Conservation (phyloP, 106 monocot genomes). For the Hemerocallis citrina region DNA sequence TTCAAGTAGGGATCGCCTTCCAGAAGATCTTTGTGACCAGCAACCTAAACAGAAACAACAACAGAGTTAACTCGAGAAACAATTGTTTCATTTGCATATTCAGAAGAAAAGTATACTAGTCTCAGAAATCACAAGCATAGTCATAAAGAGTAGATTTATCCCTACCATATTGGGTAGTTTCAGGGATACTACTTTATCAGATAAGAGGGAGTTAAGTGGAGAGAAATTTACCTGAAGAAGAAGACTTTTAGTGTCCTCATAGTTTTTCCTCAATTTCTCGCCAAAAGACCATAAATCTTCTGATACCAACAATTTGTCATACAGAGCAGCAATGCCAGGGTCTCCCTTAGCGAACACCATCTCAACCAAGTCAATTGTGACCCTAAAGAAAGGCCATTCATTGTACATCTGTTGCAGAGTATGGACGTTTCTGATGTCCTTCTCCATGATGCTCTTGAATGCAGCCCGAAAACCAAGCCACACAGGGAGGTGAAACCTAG, state of each 20-base stretch:
- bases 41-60: constrained; percentile 32
- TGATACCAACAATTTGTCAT: constrained; percentile 88
- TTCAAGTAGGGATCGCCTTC: constrained; percentile 58
- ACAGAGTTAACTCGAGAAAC: too few relatives aligned
- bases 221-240: constrained; percentile 76
- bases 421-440: constrained; percentile 66
- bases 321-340: constrained; percentile 82
- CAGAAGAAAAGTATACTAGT: too few relatives aligned
- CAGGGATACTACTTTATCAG: too few relatives aligned
- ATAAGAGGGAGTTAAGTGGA: too few relatives aligned
- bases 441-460: constrained; percentile 58
- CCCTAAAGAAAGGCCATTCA: constrained; percentile 96
- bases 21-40: constrained; percentile 45
- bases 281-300: constrained; percentile 82
- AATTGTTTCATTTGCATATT: too few relatives aligned
- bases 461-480: constrained; percentile 97
- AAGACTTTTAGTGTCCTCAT: constrained; percentile 73
- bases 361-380: constrained; percentile 94
- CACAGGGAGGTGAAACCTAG: constrained; percentile 94
- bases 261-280: constrained; percentile 55
- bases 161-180: too few relatives aligned
- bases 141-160: too few relatives aligned
- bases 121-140: too few relatives aligned
- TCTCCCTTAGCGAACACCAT: constrained; percentile 99
- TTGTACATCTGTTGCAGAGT: constrained; percentile 87